Base-by-base conservation (phyloP, 2,329 filamentous ascomycete species). In the Erysiphe neolycopersici region DNA sequence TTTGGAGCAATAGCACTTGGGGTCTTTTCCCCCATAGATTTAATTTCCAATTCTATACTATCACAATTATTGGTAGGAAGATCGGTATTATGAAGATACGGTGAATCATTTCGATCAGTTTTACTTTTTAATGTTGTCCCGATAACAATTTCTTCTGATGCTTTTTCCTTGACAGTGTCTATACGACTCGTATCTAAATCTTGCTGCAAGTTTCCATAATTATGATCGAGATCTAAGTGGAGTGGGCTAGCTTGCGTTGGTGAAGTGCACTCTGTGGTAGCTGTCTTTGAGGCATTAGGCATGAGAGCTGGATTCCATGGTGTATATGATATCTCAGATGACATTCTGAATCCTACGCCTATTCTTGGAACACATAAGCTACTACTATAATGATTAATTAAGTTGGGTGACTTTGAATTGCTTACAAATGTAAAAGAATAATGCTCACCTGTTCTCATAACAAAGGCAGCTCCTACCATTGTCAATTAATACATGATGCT, bases 281-380 rank as follows among this genome's bases (percentile, higher is more conserved):
- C 35, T 30, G 53, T 50, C 41, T 53, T 50, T 36, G 47, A 44
- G 45, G 58, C 54, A 52, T 68, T 60, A 47, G 66, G 65, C 64
- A 64, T 66, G 53, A 64, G 58, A 41, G 67, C 65, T 45, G 66
- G 65, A 58, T 69, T 60, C 65, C 65, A 68, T 46, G 64, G 60
- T 48, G 62, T 58, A 51, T 54, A 59, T 38, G 60, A 55, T 47
- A 59, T 58, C 54, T 62, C 59, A 44, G 61, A 61, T 45, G 61
- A 50, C 64, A 68, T 67, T 47, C 50, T 47, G 46, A 48, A 43
- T 33, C 32, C 4, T 33, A n/a, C 32, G 11, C n/a, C n/a, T 33
- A 9, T 4, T 14, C n/a, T 33, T n/a, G 12, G 11, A 4, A n/a
- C 32, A 14, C n/a, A 33, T 33, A n/a, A 33, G 4, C 32, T 13